Percentiles rank a stretch among this genome's conserved stretches.
Evolutionary conservation across 78 protist species (phyloP).

Genomic region (Mastigamoeba balamuthi): DNA sequence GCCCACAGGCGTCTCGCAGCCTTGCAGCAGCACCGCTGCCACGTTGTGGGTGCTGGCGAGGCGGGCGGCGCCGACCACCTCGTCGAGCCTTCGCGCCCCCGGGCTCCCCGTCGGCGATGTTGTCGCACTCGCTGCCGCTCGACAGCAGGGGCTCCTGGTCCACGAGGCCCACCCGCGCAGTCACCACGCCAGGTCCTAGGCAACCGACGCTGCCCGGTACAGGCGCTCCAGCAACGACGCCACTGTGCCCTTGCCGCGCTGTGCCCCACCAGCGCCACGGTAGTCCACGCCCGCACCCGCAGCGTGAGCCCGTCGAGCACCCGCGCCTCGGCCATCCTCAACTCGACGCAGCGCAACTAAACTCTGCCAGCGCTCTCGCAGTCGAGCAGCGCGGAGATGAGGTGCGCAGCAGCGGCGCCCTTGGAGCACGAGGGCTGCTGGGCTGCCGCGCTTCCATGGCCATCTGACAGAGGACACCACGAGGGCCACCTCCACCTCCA

Average conservation of each 20-base stretch:
- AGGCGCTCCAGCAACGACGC: slow-evolving; percentile 39
- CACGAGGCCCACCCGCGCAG: slow-evolving; percentile 57
- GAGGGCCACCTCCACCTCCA: too few relatives aligned
- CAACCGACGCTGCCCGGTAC: slow-evolving; percentile 24
- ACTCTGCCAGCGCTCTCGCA: too few relatives aligned
- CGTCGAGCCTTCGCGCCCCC: slow-evolving; percentile 49
- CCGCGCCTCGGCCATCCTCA: slow-evolving; percentile 22
- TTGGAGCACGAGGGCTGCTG: slow-evolving; percentile 35
- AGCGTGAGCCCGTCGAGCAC: slow-evolving; percentile 8
- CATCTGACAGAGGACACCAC: too few relatives aligned
- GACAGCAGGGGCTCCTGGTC: slow-evolving; percentile 78
- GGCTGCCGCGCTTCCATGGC: too few relatives aligned
- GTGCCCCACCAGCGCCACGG: slow-evolving; percentile 53
- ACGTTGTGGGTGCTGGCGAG: slow-evolving; percentile 84
- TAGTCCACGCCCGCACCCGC: background rate
- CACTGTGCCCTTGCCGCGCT: slow-evolving; percentile 69
- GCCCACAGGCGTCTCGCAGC: slow-evolving; percentile 72
- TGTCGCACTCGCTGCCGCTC: slow-evolving; percentile 53
- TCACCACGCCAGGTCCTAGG: slow-evolving; percentile 35
- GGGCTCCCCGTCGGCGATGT: slow-evolving; percentile 66
- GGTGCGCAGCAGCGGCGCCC: slow-evolving; percentile 19
- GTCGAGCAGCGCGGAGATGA: slow-evolving; percentile 27
- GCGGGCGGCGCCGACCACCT: slow-evolving; percentile 63
- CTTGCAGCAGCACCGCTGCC: slow-evolving; percentile 57
- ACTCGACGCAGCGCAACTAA: too few relatives aligned